Evolutionary conservation across 805 yeast genomes (phyloP).

Genomic region (Kuraishia piskuri): DNA sequence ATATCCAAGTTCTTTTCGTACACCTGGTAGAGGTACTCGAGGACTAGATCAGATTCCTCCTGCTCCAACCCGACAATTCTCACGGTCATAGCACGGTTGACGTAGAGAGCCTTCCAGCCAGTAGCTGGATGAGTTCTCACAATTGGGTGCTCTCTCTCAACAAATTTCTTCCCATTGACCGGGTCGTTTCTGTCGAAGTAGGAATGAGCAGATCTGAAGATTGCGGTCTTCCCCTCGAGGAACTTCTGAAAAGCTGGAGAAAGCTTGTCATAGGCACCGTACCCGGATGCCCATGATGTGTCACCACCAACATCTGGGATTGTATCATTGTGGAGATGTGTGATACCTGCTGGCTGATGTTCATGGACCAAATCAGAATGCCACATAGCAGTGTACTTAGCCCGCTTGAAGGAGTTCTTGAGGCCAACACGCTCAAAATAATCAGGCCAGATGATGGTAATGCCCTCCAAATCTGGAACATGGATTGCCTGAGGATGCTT

Average conservation of each 20-base stretch:
- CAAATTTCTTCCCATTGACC: conserved; percentile 35
- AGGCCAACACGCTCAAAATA: conserved; percentile 20
- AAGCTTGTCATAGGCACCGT: conserved; percentile 47
- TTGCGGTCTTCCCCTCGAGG: conserved; percentile 43
- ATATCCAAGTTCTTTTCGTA: conserved; percentile 45
- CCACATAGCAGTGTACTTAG: conserved; percentile 26
- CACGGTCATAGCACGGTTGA: conserved; percentile 41
- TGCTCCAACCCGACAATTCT: conserved; percentile 45
- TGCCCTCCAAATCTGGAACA: conserved; percentile 28
- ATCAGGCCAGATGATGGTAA: conserved; percentile 33
- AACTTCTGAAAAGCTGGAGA: conserved; percentile 42
- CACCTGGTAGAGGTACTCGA: conserved; percentile 35
- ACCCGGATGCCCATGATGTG: conserved; percentile 48
- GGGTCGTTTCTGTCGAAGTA: conserved; percentile 34
- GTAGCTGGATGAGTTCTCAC: conserved; percentile 61
- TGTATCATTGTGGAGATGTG: conserved; percentile 44
- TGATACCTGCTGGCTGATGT: conserved; percentile 46
- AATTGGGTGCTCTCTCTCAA: conserved; percentile 52
- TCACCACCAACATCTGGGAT: conserved; percentile 46
- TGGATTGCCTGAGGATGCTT: conserved; percentile 28
- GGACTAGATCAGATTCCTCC: conserved; percentile 39
- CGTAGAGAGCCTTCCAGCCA: conserved; percentile 51
- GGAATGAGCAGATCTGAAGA: conserved; percentile 30
- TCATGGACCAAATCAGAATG: conserved; percentile 52
- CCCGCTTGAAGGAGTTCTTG: conserved; percentile 12